Evolutionary conservation across 2,329 filamentous ascomycete species (phyloP).

Genomic region (Tolypocladium ophioglossoides): DNA sequence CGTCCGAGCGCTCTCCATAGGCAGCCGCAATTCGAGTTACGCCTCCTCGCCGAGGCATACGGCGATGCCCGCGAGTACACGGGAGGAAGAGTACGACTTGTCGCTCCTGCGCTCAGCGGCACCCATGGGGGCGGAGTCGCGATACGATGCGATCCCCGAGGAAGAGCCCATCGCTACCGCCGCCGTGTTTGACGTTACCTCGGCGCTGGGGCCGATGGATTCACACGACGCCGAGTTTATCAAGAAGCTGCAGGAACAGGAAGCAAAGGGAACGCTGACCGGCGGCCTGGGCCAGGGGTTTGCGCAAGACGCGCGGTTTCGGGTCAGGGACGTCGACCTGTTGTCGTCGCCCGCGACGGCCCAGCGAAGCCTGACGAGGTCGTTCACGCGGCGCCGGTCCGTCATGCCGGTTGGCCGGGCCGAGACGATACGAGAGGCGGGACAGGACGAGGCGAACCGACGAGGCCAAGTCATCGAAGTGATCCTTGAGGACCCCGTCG

Average conservation of each 20-base stretch:
- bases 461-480: constrained; percentile 50
- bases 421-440: constrained; percentile 36
- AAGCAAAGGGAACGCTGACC: constrained; percentile 43
- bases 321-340: constrained; percentile 40
- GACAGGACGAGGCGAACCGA: constrained; percentile 48
- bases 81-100: constrained; percentile 32
- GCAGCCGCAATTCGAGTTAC: constrained; percentile 14
- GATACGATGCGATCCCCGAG: constrained; percentile 20
- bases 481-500: constrained; percentile 31
- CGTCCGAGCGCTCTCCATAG: constrained; percentile 9
- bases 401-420: constrained; percentile 15
- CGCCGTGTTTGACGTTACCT: constrained; percentile 34
- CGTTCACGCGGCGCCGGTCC: constrained; percentile 27
- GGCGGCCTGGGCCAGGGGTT: constrained; percentile 48
- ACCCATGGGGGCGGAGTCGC: constrained; percentile 24
- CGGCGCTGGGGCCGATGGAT: constrained; percentile 33
- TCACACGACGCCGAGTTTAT: constrained; percentile 34
- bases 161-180: constrained; percentile 15
- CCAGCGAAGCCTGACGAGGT: constrained; percentile 26
- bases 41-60: constrained; percentile 12
- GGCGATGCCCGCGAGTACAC: constrained; percentile 12
- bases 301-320: constrained; percentile 34
- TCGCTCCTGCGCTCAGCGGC: constrained; percentile 30
- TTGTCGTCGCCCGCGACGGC: constrained; percentile 24
- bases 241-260: constrained; percentile 36